Evolutionary conservation across 208 protist genomes (phyloP).

Genomic region (Acanthamoeba polyphaga): DNA sequence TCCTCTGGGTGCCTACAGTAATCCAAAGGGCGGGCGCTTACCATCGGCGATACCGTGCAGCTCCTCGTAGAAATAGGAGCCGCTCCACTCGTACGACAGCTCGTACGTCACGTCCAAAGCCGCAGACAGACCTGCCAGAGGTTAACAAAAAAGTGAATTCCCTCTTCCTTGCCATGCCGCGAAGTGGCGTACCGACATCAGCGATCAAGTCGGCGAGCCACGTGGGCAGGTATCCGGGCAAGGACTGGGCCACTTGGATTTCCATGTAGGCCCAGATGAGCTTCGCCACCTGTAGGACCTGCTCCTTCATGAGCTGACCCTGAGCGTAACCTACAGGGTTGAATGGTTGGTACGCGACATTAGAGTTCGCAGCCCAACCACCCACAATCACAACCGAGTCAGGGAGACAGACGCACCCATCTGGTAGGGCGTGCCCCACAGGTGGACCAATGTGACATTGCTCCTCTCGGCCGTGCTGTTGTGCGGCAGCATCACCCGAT

Average conservation of each 20-base stretch:
- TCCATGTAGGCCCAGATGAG: constrained; percentile 74
- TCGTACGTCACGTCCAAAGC: constrained; percentile 81
- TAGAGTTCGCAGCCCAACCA: too few species aligned
- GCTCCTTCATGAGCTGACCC: constrained; percentile 72
- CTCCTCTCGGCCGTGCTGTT: constrained; percentile 13
- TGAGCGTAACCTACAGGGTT: constrained; percentile 64
- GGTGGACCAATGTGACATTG: constrained; percentile 72
- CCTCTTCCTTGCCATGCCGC: too few species aligned
- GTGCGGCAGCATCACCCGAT: constrained; percentile 24
- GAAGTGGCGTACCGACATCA: constrained; percentile 37
- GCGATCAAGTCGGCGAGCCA: constrained; percentile 72
- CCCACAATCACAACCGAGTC: neutral
- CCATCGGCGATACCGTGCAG: constrained; percentile 79
- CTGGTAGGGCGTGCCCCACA: constrained; percentile 76
- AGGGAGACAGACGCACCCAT: neutral
- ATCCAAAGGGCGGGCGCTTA: neutral
- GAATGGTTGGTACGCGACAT: constrained; percentile 12
- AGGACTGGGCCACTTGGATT: constrained; percentile 41
- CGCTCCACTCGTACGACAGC: constrained; percentile 43
- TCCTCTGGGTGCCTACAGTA: too few species aligned
- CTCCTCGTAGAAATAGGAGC: constrained; percentile 75
- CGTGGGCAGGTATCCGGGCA: neutral
- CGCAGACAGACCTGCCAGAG: constrained; percentile 16
- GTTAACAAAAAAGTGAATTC: neutral
- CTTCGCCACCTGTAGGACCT: constrained; percentile 62